A percentile compares a stretch with the other conserved stretches of the same genome.
Evolutionary conservation across 192 early-diverging fungal species (phyloP).

Genomic region (Backusella mclennaniae): DNA sequence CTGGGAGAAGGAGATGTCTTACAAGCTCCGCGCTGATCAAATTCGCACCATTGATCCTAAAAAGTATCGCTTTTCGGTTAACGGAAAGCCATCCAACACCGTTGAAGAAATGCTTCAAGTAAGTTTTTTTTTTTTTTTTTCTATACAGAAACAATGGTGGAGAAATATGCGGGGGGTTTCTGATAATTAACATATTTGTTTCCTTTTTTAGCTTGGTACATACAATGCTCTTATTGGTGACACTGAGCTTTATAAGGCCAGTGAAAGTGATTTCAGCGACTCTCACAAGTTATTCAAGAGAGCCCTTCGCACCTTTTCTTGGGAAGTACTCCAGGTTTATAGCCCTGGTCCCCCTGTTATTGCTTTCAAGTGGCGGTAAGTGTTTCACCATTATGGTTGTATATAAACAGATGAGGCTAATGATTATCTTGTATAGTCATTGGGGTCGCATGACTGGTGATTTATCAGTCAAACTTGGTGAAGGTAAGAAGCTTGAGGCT

Average conservation of each 20-base stretch:
- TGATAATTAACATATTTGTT: neutral
- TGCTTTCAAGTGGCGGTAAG: slow-evolving; percentile 43
- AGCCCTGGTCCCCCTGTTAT: slow-evolving; percentile 35
- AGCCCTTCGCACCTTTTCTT: slow-evolving; percentile 37
- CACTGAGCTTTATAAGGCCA: slow-evolving; percentile 39
- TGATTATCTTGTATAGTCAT: slow-evolving; percentile 14
- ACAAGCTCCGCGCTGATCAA: slow-evolving; percentile 37
- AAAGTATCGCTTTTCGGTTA: slow-evolving; percentile 41
- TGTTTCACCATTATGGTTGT: too few relatives aligned
- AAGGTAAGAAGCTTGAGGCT: slow-evolving; percentile 38
- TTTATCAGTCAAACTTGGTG: slow-evolving; percentile 26
- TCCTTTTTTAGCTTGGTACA: slow-evolving; percentile 34
- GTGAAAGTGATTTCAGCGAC: slow-evolving; percentile 39
- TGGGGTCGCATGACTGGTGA: slow-evolving; percentile 43
- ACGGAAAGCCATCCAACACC: slow-evolving; percentile 32
- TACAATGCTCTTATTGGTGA: slow-evolving; percentile 48
- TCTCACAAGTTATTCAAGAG: slow-evolving; percentile 44
- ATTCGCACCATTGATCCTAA: slow-evolving; percentile 39
- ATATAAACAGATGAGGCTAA: neutral
- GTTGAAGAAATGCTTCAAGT: slow-evolving; percentile 42
- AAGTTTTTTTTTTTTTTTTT: neutral
- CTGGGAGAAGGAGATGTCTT: slow-evolving; percentile 49
- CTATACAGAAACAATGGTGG: neutral
- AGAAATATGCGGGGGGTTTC: neutral
- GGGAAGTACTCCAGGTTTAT: slow-evolving; percentile 46